Conservation (phyloP, 1,284 basidiomycete genomes). For the Fistulina hepatica region DNA sequence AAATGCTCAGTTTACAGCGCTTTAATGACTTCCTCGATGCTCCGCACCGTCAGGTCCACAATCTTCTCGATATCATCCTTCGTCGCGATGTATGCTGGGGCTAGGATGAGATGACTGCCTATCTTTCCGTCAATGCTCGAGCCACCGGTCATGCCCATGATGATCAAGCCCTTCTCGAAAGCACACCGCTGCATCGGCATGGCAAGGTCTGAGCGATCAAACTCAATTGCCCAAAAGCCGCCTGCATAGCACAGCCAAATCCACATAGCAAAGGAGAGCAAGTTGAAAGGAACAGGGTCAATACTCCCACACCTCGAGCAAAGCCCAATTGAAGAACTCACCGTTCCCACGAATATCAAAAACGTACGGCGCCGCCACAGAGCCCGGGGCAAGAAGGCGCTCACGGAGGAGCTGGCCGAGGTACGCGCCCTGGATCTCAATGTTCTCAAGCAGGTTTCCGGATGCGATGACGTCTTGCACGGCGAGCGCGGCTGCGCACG, state of each 20-base stretch:
- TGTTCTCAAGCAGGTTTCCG: slow-evolving; percentile 61
- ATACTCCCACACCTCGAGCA: too few species aligned
- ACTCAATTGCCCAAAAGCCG: slow-evolving; percentile 75
- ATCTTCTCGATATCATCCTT: slow-evolving; percentile 55
- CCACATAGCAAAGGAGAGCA: too few species aligned
- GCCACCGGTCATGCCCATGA: slow-evolving; percentile 67
- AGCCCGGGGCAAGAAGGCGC: slow-evolving; percentile 42
- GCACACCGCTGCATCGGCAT: slow-evolving; percentile 49
- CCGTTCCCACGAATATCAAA: slow-evolving; percentile 65
- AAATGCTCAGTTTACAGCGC: too few species aligned
- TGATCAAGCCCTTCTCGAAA: slow-evolving; percentile 51
- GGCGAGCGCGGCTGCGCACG: slow-evolving; percentile 69
- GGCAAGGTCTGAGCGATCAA: slow-evolving; percentile 51
- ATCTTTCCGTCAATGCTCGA: slow-evolving; percentile 55
- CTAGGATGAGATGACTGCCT: slow-evolving; percentile 59
- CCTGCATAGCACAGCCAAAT: too few species aligned
- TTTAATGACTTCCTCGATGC: slow-evolving; percentile 49
- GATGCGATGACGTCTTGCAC: slow-evolving; percentile 63
- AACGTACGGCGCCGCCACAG: slow-evolving; percentile 48
- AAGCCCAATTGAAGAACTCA: too few species aligned
- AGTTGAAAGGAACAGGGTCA: too few species aligned
- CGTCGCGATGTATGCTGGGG: slow-evolving; percentile 68
- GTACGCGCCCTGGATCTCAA: slow-evolving; percentile 49
- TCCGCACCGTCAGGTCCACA: slow-evolving; percentile 47
- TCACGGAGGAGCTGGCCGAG: slow-evolving; percentile 43